phyloP scores from a whole-genome alignment of 2,329 filamentous ascomycete species.

The Scedosporium apiospermum region DNA sequence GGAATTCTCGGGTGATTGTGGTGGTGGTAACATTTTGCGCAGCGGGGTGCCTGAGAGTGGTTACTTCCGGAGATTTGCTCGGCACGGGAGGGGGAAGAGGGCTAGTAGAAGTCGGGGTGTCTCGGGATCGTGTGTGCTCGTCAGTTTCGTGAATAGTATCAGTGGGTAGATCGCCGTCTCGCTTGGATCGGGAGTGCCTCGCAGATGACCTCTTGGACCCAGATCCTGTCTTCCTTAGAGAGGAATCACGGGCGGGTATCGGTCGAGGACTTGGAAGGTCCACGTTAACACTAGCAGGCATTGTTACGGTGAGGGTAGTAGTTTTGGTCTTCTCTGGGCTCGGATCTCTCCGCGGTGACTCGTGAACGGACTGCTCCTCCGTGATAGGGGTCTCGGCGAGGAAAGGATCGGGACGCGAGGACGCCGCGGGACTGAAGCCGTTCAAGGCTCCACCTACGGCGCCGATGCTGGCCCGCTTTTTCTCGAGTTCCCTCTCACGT shows the following conservation, averaged over 20 bases:
- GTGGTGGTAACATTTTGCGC: background rate
- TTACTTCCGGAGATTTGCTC: background rate
- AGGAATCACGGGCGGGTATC: slow-evolving; percentile 61
- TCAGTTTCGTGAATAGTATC: slow-evolving; percentile 33
- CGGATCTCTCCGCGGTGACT: slow-evolving; percentile 15
- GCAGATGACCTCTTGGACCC: slow-evolving; percentile 43
- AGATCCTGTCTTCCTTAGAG: slow-evolving; percentile 47
- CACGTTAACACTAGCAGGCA: slow-evolving; percentile 18
- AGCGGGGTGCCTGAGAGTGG: slow-evolving; percentile 8
- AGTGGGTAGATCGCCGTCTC: slow-evolving; percentile 22
- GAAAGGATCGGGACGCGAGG: slow-evolving; percentile 34
- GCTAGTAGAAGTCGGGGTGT: background rate
- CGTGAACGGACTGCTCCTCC: slow-evolving; percentile 36
- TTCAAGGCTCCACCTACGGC: slow-evolving; percentile 26
- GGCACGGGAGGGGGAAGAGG: background rate
- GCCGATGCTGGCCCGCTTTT: slow-evolving; percentile 41
- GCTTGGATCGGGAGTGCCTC: slow-evolving; percentile 39
- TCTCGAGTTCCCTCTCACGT: slow-evolving; percentile 51
- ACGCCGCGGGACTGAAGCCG: slow-evolving; percentile 13
- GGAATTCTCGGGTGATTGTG: background rate
- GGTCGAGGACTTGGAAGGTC: slow-evolving; percentile 31
- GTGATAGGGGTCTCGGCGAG: slow-evolving; percentile 44
- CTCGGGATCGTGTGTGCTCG: slow-evolving; percentile 17
- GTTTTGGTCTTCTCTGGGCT: slow-evolving; percentile 15
- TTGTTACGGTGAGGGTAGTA: slow-evolving; percentile 10